Base-by-base conservation (phyloP, 2,329 filamentous ascomycete genomes). In the Colletotrichum navitas region DNA sequence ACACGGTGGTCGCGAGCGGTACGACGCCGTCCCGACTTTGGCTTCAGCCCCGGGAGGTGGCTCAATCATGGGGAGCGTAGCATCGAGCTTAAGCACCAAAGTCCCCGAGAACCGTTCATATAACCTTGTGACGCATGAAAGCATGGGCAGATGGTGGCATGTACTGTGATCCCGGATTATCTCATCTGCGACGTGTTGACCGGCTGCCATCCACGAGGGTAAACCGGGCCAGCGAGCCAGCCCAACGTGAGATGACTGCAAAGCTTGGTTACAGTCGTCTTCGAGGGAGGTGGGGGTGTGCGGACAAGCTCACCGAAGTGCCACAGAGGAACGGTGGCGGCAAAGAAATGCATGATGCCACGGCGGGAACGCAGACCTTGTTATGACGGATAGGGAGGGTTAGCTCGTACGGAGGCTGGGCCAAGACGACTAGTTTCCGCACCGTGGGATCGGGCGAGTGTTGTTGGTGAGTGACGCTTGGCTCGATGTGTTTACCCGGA, bases 401-500 rank as follows among this genome's bases (percentile, higher is more conserved):
- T 32, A 36, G 41, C 52, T 45, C 58, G 34, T 29, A 41, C 16
- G 14, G 29, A 24, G 26, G 52, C 66, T 68, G 65, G 55, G 34
- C 64, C 58, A 63, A 68, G 64, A 59, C 52, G 34, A 32, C 54
- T 49, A 55, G 58, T 59, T 71, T 59, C 65, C 65, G 59, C 67
- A 58, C 39, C 36, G 45, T 63, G 43, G 52, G 65, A 63, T 71
- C 52, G 58, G 45, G 51, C 52, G 58, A 63, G 56, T 21, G 41
- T 52, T 71, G 7, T 32, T 68, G 36, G 51, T 52, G 45, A 16
- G 34, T 36, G 52, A 63, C 68, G 65, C 68, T 71, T 71, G 45
- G 52, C 68, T 71, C 68, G n/a, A 71, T 71, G 59, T 29, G 68
- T 68, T 24, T 49, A 39, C 41, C 61, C 68, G 68, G 68, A 71